Conservation (phyloP, 805 yeast genomes). For the Wickerhamiella cacticola region DNA sequence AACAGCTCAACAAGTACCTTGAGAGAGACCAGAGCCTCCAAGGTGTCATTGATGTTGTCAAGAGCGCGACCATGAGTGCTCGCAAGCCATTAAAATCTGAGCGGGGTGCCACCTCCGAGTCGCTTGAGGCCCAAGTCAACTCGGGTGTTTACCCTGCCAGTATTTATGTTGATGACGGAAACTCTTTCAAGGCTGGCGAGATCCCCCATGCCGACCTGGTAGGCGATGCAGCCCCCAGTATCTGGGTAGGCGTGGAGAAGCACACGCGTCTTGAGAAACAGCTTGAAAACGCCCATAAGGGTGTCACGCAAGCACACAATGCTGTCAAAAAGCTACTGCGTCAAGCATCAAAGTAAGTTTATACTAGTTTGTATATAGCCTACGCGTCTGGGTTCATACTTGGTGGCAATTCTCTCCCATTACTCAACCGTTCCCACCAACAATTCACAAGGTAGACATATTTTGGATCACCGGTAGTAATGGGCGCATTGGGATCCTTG, state of each 20-base stretch:
- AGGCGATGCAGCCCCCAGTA: constrained; percentile 20
- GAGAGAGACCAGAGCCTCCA: constrained; percentile 4
- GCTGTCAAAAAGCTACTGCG: background rate
- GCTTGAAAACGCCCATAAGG: constrained; percentile 5
- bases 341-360: background rate
- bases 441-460: constrained; percentile 5
- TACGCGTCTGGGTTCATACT: background rate
- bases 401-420: background rate
- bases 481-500: constrained; percentile 5
- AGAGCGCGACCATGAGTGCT: background rate
- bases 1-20: constrained; percentile 10
- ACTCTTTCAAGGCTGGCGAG: constrained; percentile 15
- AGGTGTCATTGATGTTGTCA: background rate
- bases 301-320: background rate
- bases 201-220: constrained; percentile 18
- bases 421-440: background rate
- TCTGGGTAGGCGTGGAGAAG: constrained; percentile 21
- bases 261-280: constrained; percentile 13
- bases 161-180: constrained; percentile 18
- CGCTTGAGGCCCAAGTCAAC: background rate
- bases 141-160: background rate
- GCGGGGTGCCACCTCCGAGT: background rate
- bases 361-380: no score
- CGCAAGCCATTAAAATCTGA: no score
- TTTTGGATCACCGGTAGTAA: constrained; percentile 6